These are phyloP conservation scores for Mycena alexandri DNA, from an alignment of 768 basidiomycete species.

Conservation along the genomic window DNA sequence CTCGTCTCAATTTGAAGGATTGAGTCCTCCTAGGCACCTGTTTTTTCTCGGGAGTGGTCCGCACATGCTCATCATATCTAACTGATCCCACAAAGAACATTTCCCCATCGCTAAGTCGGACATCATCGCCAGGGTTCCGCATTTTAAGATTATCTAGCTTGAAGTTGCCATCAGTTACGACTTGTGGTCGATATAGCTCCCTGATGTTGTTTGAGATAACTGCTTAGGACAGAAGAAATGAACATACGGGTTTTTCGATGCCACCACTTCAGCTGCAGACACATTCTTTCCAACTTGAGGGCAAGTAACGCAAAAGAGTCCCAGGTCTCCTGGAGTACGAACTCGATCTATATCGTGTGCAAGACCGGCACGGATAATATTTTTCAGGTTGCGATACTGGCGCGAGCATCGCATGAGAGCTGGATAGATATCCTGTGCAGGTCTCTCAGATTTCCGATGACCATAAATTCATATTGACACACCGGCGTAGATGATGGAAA, in stretches of 20 bases:
- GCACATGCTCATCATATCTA: slow-evolving; percentile 42
- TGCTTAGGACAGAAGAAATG: too few species aligned
- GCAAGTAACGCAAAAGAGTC: slow-evolving; percentile 5
- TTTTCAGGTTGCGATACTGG: not conserved
- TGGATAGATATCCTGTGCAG: slow-evolving; percentile 8
- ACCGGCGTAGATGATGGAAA: slow-evolving; percentile 11
- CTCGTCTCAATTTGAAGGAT: too few species aligned
- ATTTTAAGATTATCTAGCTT: slow-evolving; percentile 43
- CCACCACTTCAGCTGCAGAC: not conserved
- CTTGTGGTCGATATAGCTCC: slow-evolving; percentile 29
- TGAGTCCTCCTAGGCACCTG: slow-evolving; percentile 25
- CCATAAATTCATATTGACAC: too few species aligned
- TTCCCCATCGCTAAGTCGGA: slow-evolving; percentile 43
- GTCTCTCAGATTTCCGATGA: too few species aligned
- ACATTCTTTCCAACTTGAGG: slow-evolving; percentile 11
- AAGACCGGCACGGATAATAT: not conserved
- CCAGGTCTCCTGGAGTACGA: not conserved
- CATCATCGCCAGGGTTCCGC: slow-evolving; percentile 40
- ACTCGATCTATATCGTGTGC: not conserved
- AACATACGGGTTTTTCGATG: slow-evolving; percentile 1
- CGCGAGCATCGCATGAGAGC: slow-evolving; percentile 10
- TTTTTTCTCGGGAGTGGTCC: slow-evolving; percentile 14
- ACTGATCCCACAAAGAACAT: slow-evolving; percentile 41
- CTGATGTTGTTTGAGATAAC: not conserved
- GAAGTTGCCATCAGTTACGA: slow-evolving; percentile 47